These are phyloP conservation scores for Amanita rubescens DNA, from an alignment of 768 basidiomycete genomes.

Conservation along the genomic window DNA sequence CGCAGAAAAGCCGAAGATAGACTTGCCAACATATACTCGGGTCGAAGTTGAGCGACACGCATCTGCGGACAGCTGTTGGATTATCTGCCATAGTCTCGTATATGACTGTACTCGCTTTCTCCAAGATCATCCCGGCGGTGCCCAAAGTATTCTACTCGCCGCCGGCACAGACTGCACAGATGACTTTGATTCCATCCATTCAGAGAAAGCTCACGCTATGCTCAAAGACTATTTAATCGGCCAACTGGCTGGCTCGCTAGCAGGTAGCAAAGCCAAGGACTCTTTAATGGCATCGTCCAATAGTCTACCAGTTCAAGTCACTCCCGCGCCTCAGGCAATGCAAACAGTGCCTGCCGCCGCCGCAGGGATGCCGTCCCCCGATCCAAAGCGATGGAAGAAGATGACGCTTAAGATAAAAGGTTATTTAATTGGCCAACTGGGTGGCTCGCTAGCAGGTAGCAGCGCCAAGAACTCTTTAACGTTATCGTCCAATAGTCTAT, in stretches of 20 bases:
- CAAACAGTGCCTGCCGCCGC: too few relatives aligned
- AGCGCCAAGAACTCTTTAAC: neutral
- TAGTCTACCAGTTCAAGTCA: too few relatives aligned
- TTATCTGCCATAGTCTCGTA: conserved; percentile 19
- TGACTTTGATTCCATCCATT: conserved; percentile 59
- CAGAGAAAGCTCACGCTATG: conserved; percentile 38
- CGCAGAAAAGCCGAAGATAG: neutral
- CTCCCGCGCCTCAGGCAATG: too few relatives aligned
- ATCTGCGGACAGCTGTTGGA: neutral
- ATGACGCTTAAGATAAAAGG: conserved; percentile 35
- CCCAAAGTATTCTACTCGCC: conserved; percentile 44
- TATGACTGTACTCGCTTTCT: conserved; percentile 47
- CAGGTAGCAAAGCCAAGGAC: neutral
- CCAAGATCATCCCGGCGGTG: conserved; percentile 52
- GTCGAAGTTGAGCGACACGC: neutral
- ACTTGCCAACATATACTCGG: neutral
- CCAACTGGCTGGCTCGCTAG: conserved; percentile 25
- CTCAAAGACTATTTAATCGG: conserved; percentile 49
- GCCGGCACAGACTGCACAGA: conserved; percentile 57
- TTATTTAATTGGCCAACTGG: conserved; percentile 48
- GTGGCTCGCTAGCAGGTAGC: neutral
- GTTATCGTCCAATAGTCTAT: neutral
- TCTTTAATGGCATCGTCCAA: neutral
- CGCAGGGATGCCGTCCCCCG: too few relatives aligned
- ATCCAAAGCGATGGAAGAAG: too few relatives aligned